phyloP scores from a whole-genome alignment of 2,329 filamentous ascomycete genomes.

The Fusarium burgessii region DNA sequence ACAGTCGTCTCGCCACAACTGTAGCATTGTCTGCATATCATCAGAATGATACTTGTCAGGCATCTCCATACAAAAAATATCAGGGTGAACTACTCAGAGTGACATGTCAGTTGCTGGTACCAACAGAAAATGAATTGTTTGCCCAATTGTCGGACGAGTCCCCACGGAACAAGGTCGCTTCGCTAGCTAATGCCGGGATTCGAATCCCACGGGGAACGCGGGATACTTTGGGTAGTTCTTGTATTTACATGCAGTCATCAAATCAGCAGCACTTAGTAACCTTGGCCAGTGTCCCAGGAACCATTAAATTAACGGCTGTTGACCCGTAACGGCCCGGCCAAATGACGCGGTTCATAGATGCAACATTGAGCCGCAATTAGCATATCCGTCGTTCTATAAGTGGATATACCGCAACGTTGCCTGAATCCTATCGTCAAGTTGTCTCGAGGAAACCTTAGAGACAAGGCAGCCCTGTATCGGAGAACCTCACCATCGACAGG shows the following conservation, averaged over 20 bases:
- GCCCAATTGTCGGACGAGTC: not conserved
- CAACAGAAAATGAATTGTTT: not conserved
- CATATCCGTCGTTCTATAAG: not conserved
- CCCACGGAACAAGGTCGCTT: not conserved
- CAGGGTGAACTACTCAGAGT: accelerated
- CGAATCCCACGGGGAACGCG: not conserved
- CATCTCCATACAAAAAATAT: accelerated
- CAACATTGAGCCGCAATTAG: not conserved
- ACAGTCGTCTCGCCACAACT: too few species aligned
- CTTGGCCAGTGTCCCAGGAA: not conserved
- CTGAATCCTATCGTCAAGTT: not conserved
- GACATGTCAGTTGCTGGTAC: not conserved
- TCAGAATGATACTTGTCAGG: not conserved
- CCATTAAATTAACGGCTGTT: too few species aligned
- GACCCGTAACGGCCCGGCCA: not conserved
- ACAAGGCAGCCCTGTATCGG: not conserved
- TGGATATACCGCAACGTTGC: accelerated
- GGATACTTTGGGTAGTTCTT: too few species aligned
- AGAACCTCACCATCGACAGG: too few species aligned
- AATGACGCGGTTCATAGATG: not conserved
- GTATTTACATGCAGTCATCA: not conserved
- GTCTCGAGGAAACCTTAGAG: not conserved
- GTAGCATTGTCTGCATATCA: too few species aligned
- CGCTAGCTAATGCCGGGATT: not conserved
- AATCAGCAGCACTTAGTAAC: too few species aligned